A percentile compares a stretch with the other conserved stretches of the same genome.
These are phyloP conservation scores for Colletotrichum sp. DNA, from an alignment of 2,329 filamentous ascomycete species.

Conservation along the genomic window DNA sequence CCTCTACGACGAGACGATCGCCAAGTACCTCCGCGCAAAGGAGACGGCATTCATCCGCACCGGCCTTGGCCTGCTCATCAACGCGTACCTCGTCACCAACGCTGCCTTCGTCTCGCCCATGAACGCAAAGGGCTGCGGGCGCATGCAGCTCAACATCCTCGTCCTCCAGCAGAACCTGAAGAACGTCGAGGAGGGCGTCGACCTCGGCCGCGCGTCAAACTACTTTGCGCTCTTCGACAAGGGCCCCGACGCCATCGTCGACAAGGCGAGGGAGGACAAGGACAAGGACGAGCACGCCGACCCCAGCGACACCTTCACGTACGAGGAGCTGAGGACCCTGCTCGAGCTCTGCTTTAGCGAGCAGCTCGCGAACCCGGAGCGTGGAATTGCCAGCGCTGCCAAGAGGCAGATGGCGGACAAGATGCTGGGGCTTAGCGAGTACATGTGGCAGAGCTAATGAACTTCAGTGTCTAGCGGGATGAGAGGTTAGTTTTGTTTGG, in stretches of 20 bases:
- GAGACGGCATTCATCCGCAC: conserved; percentile 79
- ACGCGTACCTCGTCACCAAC: conserved; percentile 77
- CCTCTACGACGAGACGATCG: conserved; percentile 84
- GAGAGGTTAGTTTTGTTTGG: neutral
- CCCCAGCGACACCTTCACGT: conserved; percentile 54
- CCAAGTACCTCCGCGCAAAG: conserved; percentile 71
- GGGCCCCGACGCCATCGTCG: conserved; percentile 70
- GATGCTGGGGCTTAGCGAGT: conserved; percentile 72
- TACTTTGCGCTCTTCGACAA: conserved; percentile 74
- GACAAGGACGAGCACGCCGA: conserved; percentile 54
- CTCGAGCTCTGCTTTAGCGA: conserved; percentile 74
- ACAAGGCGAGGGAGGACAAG: conserved; percentile 63
- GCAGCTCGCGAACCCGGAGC: conserved; percentile 67
- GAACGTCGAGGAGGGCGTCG: conserved; percentile 79
- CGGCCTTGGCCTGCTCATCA: conserved; percentile 79
- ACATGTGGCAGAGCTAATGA: conserved; percentile 67
- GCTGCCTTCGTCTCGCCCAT: conserved; percentile 77
- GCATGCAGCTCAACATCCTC: conserved; percentile 92
- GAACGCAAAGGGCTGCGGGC: conserved; percentile 82
- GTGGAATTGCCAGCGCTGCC: conserved; percentile 71
- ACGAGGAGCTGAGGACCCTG: conserved; percentile 70
- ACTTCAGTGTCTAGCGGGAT: neutral
- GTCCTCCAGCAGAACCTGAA: conserved; percentile 97
- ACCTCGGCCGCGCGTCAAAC: conserved; percentile 65
- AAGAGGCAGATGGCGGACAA: conserved; percentile 75